phyloP scores from a whole-genome alignment of 306 rosid species.

The Sphenostylis stenocarpa region DNA sequence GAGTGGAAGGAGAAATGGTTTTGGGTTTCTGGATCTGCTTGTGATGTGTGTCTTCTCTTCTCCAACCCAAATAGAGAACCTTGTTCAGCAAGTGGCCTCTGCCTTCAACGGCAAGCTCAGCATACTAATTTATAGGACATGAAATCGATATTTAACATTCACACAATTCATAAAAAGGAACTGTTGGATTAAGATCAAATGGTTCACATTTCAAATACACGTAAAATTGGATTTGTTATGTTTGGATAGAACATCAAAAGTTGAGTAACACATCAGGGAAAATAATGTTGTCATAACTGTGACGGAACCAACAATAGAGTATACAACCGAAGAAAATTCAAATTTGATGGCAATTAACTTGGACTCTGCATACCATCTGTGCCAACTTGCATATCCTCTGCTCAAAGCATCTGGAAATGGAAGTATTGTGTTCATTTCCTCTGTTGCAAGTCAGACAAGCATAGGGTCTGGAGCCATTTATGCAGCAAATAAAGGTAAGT shows the following conservation, averaged over 20 bases:
- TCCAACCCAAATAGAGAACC: constrained; percentile 58
- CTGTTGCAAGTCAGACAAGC: constrained; percentile 52
- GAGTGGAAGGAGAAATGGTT: constrained; percentile 72
- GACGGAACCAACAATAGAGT: constrained; percentile 79
- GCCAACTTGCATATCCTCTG: constrained; percentile 78
- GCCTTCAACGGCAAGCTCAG: constrained; percentile 66
- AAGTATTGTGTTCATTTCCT: constrained; percentile 84
- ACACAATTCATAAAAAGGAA: no score
- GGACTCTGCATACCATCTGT: constrained; percentile 65
- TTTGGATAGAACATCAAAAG: no score
- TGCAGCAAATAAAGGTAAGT: constrained; percentile 73
- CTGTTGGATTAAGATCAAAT: no score
- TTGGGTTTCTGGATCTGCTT: constrained; percentile 64
- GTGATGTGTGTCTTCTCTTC: constrained; percentile 71
- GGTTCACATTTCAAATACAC: no score
- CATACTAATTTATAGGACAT: constrained; percentile 13
- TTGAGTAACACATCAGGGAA: no score
- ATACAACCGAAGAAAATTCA: constrained; percentile 61
- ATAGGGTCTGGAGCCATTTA: constrained; percentile 64
- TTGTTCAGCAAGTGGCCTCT: constrained; percentile 53
- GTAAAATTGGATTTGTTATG: no score
- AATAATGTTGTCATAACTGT: constrained; percentile 78
- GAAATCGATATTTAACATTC: no score
- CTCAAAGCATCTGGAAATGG: constrained; percentile 79
- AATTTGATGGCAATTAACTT: constrained; percentile 62